Conservation (phyloP, 345 rosid genomes). For the Bruguiera sexangula region DNA sequence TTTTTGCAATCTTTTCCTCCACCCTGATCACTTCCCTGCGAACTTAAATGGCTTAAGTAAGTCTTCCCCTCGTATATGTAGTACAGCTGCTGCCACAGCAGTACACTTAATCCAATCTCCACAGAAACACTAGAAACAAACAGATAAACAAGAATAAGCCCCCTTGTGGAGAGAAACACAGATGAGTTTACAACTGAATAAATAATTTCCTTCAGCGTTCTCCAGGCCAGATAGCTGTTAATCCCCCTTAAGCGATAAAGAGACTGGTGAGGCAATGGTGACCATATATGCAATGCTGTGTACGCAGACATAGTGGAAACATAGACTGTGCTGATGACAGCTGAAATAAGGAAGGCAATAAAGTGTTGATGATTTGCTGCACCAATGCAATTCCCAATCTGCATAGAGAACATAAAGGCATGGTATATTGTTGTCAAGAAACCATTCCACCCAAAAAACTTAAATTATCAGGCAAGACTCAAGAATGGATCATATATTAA, state of each 20-base stretch:
- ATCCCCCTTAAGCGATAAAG: conserved; percentile 6
- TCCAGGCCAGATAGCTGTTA: conserved; percentile 29
- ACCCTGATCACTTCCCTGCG: conserved; percentile 41
- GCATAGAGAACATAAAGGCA: conserved; percentile 36
- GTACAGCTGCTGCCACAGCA: conserved; percentile 81
- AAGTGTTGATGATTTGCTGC: conserved; percentile 68
- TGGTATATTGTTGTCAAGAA: conserved; percentile 33
- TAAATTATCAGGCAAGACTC: no score
- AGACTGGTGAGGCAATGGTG: conserved; percentile 33
- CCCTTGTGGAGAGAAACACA: conserved; percentile 53
- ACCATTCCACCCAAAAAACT: no score
- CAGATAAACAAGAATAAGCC: conserved; percentile 70
- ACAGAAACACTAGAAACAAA: conserved; percentile 65
- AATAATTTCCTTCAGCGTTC: conserved; percentile 44
- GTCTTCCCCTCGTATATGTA: conserved; percentile 78
- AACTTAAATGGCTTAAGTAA: conserved; percentile 62
- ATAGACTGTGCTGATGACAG: conserved; percentile 34
- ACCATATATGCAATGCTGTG: conserved; percentile 46
- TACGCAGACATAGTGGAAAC: conserved; percentile 35
- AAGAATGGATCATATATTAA: no score
- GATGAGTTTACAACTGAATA: conserved; percentile 51
- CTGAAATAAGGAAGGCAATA: conserved; percentile 59
- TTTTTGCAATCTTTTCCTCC: conserved; percentile 64
- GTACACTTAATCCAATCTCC: conserved; percentile 63
- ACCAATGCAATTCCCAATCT: conserved; percentile 97